phyloP scores from a whole-genome alignment of 2,329 filamentous ascomycete species.

The Leptographium procerum region DNA sequence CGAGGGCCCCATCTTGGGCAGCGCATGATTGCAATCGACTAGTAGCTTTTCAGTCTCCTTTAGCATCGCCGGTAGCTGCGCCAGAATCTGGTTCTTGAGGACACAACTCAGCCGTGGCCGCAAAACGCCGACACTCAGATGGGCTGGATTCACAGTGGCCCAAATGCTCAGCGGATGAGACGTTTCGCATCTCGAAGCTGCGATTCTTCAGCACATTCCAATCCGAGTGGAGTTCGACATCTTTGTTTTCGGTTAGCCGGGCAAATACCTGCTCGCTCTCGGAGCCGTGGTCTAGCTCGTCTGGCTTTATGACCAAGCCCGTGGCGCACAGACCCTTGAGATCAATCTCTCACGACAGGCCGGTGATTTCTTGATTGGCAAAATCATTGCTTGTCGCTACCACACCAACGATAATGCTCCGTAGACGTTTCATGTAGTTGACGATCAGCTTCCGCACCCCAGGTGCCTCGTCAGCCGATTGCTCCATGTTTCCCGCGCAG shows the following conservation, averaged over 20 bases:
- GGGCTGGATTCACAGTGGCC: slow-evolving; percentile 17
- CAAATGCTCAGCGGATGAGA: too few species aligned
- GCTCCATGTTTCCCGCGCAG: slow-evolving; percentile 30
- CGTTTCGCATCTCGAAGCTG: slow-evolving; percentile 24
- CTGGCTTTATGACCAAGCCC: slow-evolving; percentile 48
- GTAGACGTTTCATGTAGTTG: slow-evolving; percentile 41
- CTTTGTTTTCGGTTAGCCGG: slow-evolving; percentile 31
- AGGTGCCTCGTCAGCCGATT: slow-evolving; percentile 31
- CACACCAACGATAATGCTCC: slow-evolving; percentile 50
- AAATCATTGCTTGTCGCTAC: slow-evolving; percentile 45
- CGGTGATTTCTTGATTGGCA: slow-evolving; percentile 46
- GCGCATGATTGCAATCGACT: neutral
- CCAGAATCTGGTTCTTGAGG: slow-evolving; percentile 33
- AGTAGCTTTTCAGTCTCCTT: slow-evolving; percentile 24
- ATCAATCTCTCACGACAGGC: slow-evolving; percentile 29
- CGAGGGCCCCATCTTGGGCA: neutral
- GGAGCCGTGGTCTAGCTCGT: slow-evolving; percentile 25
- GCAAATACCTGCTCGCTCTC: slow-evolving; percentile 28
- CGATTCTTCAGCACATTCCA: slow-evolving; percentile 42
- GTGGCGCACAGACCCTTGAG: slow-evolving; percentile 30
- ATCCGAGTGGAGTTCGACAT: slow-evolving; percentile 35
- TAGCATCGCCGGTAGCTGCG: slow-evolving; percentile 33
- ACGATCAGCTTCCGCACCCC: slow-evolving; percentile 36
- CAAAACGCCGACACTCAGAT: slow-evolving; percentile 36
- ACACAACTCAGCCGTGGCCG: slow-evolving; percentile 37